Percentiles rank a stretch among this genome's conserved stretches.
Evolutionary conservation across 139 green algal genomes (phyloP).

Genomic region (Chlorella ohadii): DNA sequence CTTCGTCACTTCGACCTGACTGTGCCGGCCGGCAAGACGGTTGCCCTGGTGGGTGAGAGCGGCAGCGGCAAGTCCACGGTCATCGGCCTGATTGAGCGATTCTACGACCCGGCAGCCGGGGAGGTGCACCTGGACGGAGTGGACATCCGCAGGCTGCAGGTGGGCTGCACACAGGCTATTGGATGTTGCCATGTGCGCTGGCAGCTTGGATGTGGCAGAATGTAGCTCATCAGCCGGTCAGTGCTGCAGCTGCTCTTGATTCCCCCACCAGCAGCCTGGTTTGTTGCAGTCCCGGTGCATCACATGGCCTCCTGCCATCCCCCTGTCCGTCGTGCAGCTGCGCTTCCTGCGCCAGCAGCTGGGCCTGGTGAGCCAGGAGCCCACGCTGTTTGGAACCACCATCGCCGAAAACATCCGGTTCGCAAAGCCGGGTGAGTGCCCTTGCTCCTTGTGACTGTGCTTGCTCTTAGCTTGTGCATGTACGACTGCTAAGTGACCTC

Average conservation of each 20-base stretch:
- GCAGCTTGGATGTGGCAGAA: too few species aligned
- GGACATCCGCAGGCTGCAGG: conserved; percentile 79
- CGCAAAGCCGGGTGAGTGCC: conserved; percentile 47
- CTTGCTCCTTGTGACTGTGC: too few species aligned
- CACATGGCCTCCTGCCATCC: too few species aligned
- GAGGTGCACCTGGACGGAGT: conserved; percentile 72
- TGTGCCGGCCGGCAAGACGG: conserved; percentile 61
- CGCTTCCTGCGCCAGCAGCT: conserved; percentile 80
- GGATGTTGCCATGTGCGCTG: too few species aligned
- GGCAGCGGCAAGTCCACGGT: conserved; percentile 96
- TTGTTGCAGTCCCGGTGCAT: too few species aligned
- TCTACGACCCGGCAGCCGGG: conserved; percentile 78
- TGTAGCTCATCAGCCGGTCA: too few species aligned
- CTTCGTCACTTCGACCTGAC: conserved; percentile 75
- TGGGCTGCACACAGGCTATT: too few species aligned
- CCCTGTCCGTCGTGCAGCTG: too few species aligned
- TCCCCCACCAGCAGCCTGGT: too few species aligned
- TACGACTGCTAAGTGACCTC: too few species aligned
- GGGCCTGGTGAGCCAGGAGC: conserved; percentile 91
- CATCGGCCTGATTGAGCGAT: conserved; percentile 87
- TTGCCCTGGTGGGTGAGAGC: conserved; percentile 91
- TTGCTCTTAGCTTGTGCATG: too few species aligned
- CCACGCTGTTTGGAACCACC: conserved; percentile 84
- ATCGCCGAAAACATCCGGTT: conserved; percentile 88
- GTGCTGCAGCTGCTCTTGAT: too few species aligned